Evolutionary conservation across 257 asterid genomes (phyloP), one percentile per base, ranked within the genome.

Genomic region (Solanum pinnatisectum): DNA sequence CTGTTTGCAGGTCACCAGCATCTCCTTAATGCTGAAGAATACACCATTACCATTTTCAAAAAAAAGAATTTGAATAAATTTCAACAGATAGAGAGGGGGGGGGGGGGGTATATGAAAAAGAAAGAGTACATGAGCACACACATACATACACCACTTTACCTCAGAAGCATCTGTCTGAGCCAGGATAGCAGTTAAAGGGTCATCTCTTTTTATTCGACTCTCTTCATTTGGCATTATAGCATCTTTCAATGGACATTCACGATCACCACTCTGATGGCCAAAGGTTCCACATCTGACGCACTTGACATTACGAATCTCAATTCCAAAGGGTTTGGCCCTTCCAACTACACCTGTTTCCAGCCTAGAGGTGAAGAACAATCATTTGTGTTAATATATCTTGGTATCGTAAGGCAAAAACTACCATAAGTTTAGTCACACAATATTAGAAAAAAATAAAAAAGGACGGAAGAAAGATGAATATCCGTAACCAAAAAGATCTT

Each of bases 211-310:
- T 89, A 97, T 89, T 71, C 99, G 96, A 92, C 91, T 94, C 91
- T 97, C 98, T 89, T 97, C 99, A 78, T 90, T 95, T 44, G 99
- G 98, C 98, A 94, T 96, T 90, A 97, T 94, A 60, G 96, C 95
- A 90, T 97, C 98, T 89, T 96, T 97, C 70, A 97, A 84, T 20
- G 99, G 99, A 86, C 99, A 97, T 89, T 97, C 99, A 88, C 99
- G 99, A 90, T 97, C 99, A 88, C 99, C 99, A 94, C 99, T 97
- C 90, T 97, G 99, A 88, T 97, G 99, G 76, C 99, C 99, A 85
- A 67, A 95, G 88, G 88, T 93, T 30, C 99, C 98, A 83, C 99
- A 97, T 92, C 99, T 91, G 42, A 97, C 95, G 87, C 99, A 97
- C 92, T 97, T 97, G 87, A 97, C 99, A 91, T 97, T 97, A 60